A percentile compares a stretch with the other conserved stretches of the same genome.
phyloP scores from a whole-genome alignment of 2,329 filamentous ascomycete species.

The Phyllosticta paracitricarpa region DNA sequence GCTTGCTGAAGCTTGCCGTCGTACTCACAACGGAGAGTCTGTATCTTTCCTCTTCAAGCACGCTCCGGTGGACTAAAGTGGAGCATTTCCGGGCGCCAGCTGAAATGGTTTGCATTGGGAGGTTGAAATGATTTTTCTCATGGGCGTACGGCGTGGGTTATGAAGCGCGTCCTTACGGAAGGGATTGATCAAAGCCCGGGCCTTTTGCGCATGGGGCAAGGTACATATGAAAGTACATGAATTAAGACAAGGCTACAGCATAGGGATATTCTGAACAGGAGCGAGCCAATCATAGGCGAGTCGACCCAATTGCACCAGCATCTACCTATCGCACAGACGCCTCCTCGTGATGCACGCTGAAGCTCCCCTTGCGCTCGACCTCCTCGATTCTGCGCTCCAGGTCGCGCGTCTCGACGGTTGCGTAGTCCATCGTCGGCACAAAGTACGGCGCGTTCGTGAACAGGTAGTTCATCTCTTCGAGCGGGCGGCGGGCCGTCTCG shows the following conservation, averaged over 20 bases:
- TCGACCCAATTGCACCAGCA: background rate
- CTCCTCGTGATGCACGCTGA: constrained; percentile 7
- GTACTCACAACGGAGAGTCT: constrained; percentile 62
- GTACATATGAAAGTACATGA: background rate
- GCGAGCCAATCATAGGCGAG: background rate
- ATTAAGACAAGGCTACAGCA: background rate
- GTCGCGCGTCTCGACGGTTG: constrained; percentile 45
- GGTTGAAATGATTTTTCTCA: background rate
- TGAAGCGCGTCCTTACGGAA: background rate
- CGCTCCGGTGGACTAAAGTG: constrained; percentile 41
- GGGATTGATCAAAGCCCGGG: background rate
- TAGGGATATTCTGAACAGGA: background rate
- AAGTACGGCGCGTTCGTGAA: constrained; percentile 57
- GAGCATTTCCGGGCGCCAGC: background rate
- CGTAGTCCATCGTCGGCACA: constrained; percentile 47
- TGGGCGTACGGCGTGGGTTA: constrained; percentile 7
- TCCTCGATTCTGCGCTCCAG: constrained; percentile 50
- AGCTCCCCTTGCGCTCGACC: constrained; percentile 42
- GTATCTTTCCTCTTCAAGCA: constrained; percentile 64
- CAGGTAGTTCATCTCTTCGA: constrained; percentile 60
- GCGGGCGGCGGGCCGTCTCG: constrained; percentile 53
- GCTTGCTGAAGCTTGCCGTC: constrained; percentile 59
- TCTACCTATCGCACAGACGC: background rate
- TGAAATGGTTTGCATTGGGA: background rate
- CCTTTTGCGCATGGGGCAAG: background rate